Evolutionary conservation across 1,139 yeast genomes (phyloP), one percentile per base, ranked within the genome.

Genomic region (Suhomyces taliae): DNA sequence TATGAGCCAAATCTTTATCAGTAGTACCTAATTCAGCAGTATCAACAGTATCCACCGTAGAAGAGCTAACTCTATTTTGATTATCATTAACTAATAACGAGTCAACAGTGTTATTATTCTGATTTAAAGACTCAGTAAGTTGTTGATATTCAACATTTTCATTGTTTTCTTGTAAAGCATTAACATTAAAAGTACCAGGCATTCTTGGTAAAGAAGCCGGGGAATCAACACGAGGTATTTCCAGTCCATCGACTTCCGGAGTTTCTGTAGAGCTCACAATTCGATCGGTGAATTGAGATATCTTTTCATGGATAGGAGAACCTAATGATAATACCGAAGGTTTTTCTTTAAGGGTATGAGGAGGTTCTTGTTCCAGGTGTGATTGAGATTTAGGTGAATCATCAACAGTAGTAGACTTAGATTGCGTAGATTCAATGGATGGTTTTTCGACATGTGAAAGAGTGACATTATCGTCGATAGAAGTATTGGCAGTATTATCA

Each of bases 151-250:
- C 48, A 29, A 19, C 37, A 38, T 37, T 52, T 14, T 57, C 59
- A 40, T 57, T 55, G 40, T 59, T 55, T 19, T 53, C 53, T 42
- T 64, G 65, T 41, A 83, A 63, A 1, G 81, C 87, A 49, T 72
- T 77, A 41, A 84, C 84, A 58, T 84, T 78, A 53, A 77, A 69
- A 0, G 85, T 78, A 1, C 83, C 89, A 1, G 85, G 83, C 63
- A 79, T 74, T 41, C 89, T 65, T 9, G 88, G 89, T n/a, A 82
- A 59, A 4, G 50, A 14, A 15, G 49, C 33, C 14, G 51, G 47
- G 31, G 50, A 39, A 31, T 41, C 47, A 19, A 41, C 45, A 19
- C 44, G 44, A 29, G 39, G 37, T 11, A 36, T 40, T 14, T 41
- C 41, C 41, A 31, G 43, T 11, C 41, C 34, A 34, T 40, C 41